Evolutionary conservation across 2,329 filamentous ascomycete species (phyloP).

Genomic region (Microcera coccophila): DNA sequence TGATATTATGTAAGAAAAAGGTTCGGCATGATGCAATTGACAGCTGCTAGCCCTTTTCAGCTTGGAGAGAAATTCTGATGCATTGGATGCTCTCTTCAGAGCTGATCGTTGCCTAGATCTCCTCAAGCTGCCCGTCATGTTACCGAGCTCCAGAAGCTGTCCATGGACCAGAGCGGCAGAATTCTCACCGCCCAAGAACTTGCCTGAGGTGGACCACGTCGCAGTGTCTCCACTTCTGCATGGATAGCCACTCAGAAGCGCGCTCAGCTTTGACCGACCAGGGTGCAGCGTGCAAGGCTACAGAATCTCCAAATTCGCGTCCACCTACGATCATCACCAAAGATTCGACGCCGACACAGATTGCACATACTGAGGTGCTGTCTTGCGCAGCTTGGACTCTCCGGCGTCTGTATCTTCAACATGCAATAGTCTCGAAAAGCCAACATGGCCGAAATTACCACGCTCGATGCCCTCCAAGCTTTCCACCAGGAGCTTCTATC

Average conservation of each 20-base stretch:
- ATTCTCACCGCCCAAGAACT: slow-evolving; percentile 31
- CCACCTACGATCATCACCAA: slow-evolving; percentile 20
- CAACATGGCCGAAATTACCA: slow-evolving; percentile 69
- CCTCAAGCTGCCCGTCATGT: not conserved
- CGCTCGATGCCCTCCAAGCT: slow-evolving; percentile 72
- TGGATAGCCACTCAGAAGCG: slow-evolving; percentile 25
- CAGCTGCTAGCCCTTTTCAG: too few species aligned
- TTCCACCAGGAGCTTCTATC: slow-evolving; percentile 82
- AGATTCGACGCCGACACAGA: slow-evolving; percentile 19
- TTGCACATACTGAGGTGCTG: slow-evolving; percentile 22
- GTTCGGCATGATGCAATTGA: too few species aligned
- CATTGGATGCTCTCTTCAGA: not conserved
- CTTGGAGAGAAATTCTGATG: too few species aligned
- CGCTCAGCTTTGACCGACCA: slow-evolving; percentile 15
- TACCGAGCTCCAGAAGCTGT: slow-evolving; percentile 3
- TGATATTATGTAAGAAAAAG: too few species aligned
- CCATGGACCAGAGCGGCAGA: slow-evolving; percentile 29
- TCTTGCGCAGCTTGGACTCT: slow-evolving; percentile 19
- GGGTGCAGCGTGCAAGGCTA: slow-evolving; percentile 30
- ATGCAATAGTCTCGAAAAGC: slow-evolving; percentile 45
- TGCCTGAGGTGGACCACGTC: slow-evolving; percentile 29
- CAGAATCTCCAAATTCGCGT: slow-evolving; percentile 31
- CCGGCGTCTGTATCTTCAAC: slow-evolving; percentile 25
- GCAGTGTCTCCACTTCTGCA: slow-evolving; percentile 20
- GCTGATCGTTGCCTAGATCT: not conserved